These are phyloP conservation scores for Nitzschia sp. DNA, from an alignment of 108 stramenopile species.

Conservation along the genomic window DNA sequence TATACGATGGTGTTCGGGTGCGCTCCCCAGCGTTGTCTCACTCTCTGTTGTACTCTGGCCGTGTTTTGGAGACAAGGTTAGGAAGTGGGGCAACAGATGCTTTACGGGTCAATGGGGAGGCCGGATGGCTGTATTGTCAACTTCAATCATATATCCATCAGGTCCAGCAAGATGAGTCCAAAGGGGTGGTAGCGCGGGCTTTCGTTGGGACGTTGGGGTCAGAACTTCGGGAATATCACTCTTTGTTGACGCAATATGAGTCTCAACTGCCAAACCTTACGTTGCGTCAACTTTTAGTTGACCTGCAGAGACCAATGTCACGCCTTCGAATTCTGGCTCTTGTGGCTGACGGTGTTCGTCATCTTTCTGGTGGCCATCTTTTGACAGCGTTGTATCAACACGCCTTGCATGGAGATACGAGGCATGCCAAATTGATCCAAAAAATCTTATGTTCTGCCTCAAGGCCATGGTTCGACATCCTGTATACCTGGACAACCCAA, in stretches of 20 bases:
- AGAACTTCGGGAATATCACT: slow-evolving; percentile 73
- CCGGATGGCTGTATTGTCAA: slow-evolving; percentile 80
- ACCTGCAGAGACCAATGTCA: slow-evolving; percentile 53
- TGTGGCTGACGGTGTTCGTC: slow-evolving; percentile 64
- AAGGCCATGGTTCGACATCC: slow-evolving; percentile 70
- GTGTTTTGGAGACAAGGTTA: slow-evolving; percentile 37
- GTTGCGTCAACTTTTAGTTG: slow-evolving; percentile 67
- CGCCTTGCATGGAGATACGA: slow-evolving; percentile 77
- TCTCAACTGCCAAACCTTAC: slow-evolving; percentile 54
- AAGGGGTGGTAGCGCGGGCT: slow-evolving; percentile 70
- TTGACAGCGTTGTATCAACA: slow-evolving; percentile 72
- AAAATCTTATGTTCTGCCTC: slow-evolving; percentile 61
- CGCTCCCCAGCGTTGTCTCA: slow-evolving; percentile 24
- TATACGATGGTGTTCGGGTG: slow-evolving; percentile 35
- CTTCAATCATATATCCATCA: slow-evolving; percentile 36
- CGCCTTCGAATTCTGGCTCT: slow-evolving; percentile 71
- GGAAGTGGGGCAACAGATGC: slow-evolving; percentile 74
- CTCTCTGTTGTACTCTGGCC: slow-evolving; percentile 22
- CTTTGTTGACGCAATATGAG: slow-evolving; percentile 69
- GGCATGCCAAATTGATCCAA: slow-evolving; percentile 59
- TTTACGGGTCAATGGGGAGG: slow-evolving; percentile 67
- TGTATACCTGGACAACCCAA: slow-evolving; percentile 67
- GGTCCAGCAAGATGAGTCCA: slow-evolving; percentile 42
- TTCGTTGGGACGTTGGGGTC: slow-evolving; percentile 65
- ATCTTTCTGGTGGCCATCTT: slow-evolving; percentile 80